phyloP scores from a whole-genome alignment of 805 yeast genomes.

The Novakomyces olei region DNA sequence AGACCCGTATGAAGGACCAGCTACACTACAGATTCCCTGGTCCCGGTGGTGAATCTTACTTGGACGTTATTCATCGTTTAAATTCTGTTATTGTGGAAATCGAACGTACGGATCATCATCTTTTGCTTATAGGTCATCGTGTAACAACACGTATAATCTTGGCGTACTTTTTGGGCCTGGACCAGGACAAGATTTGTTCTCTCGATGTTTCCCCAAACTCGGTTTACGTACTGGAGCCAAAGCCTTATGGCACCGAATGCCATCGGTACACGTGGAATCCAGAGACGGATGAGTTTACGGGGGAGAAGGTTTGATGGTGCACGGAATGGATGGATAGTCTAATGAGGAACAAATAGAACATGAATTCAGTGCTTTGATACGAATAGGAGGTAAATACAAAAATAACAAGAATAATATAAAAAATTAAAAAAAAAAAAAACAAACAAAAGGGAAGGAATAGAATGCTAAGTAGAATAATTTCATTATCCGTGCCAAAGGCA shows the following conservation, averaged over 20 bases:
- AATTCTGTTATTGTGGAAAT: slow-evolving; percentile 80
- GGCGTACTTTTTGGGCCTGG: slow-evolving; percentile 71
- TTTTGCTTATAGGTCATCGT: slow-evolving; percentile 64
- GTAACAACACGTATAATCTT: slow-evolving; percentile 73
- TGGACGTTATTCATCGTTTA: slow-evolving; percentile 78
- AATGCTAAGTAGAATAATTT: too few species aligned
- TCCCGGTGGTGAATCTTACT: slow-evolving; percentile 85
- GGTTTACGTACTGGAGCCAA: slow-evolving; percentile 3
- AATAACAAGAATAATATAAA: too few species aligned
- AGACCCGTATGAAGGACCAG: slow-evolving; percentile 52
- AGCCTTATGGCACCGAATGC: slow-evolving; percentile 2
- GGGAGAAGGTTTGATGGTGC: too few species aligned
- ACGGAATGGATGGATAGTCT: too few species aligned
- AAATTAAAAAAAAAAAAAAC: too few species aligned
- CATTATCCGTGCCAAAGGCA: too few species aligned
- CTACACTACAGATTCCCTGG: slow-evolving; percentile 85
- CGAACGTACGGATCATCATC: slow-evolving; percentile 76
- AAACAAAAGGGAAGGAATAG: too few species aligned
- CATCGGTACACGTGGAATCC: slow-evolving; percentile 2
- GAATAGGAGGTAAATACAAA: too few species aligned
- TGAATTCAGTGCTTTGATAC: too few species aligned
- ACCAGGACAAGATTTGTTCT: slow-evolving; percentile 16
- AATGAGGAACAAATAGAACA: too few species aligned
- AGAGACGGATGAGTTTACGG: background rate
- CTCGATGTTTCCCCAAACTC: slow-evolving; percentile 1